Evolutionary conservation across 2,329 filamentous ascomycete genomes (phyloP), one percentile per base, ranked within the genome.

Genomic region (Chaetothyriales sp.): DNA sequence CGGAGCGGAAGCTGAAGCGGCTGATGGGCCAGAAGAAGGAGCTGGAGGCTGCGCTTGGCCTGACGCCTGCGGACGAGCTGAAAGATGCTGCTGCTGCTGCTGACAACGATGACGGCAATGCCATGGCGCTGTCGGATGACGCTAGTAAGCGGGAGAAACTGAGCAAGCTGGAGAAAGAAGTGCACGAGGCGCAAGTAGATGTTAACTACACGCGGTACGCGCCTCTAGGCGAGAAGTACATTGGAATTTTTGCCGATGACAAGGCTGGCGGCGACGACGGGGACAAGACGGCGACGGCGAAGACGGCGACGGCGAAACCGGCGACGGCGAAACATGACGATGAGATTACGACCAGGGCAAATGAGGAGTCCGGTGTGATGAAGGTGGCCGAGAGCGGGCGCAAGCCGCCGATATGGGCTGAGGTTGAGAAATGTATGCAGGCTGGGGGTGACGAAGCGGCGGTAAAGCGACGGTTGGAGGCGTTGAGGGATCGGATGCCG

Each of bases 131-230:
- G 9, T 51, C 19, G 4, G 4, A 25, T 37, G 18, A 45, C 9
- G n/a, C 13, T 15, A 45, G 40, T 54, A 55, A 58, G 46, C 55
- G 54, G 7, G 50, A 58, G 46, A 56, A 59, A 50, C 8, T 48
- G 5, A 15, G 3, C 8, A 47, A 58, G 47, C 61, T 69, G 46
- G 58, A 52, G 43, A 54, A 47, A n/a, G 49, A 52, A 44, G 62
- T 69, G 47, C 73, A 77, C 58, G 64, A 64, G 28, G 72, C 73
- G 6, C 73, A 77, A 50, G 73, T 81, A 19, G 79, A 82, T 61
- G 63, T 82, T 56, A 80, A 80, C 61, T 83, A 83, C 63, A 75
- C 80, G 6, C 71, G 77, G 43, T 82, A 80, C 63, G 80, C 75
- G 56, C 80, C 80, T 13, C 69, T 82, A 19, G 72, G 74, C 51